phyloP scores from a whole-genome alignment of 495 filamentous ascomycete species.

The Neurospora cerealis region DNA sequence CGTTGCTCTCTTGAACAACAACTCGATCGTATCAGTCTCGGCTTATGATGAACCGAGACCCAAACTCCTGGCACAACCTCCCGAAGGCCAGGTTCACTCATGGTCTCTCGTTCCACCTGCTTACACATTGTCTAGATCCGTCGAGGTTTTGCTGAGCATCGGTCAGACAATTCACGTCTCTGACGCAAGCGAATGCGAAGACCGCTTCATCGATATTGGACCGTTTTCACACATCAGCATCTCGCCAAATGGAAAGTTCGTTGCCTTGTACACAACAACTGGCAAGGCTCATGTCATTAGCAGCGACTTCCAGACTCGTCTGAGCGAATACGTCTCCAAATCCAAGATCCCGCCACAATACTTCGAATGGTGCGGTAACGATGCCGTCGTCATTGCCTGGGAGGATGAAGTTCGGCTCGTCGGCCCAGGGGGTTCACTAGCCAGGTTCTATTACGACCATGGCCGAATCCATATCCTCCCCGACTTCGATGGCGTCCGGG shows the following conservation, averaged over 20 bases:
- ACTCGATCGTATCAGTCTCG: conserved; percentile 75
- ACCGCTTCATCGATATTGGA: conserved; percentile 79
- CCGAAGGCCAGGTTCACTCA: conserved; percentile 69
- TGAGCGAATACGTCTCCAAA: conserved; percentile 85
- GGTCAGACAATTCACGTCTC: conserved; percentile 75
- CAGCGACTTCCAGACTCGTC: conserved; percentile 82
- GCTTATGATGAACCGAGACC: conserved; percentile 87
- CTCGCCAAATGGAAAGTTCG: conserved; percentile 82
- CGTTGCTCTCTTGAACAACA: conserved; percentile 86
- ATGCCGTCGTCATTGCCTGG: conserved; percentile 90
- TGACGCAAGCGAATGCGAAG: conserved; percentile 81
- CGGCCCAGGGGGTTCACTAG: conserved; percentile 67
- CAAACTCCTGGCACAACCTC: conserved; percentile 66
- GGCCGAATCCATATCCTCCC: conserved; percentile 80
- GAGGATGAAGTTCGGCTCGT: conserved; percentile 97
- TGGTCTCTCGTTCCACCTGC: conserved; percentile 87
- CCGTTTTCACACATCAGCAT: conserved; percentile 85
- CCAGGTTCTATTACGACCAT: conserved; percentile 77
- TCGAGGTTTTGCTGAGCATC: conserved; percentile 86
- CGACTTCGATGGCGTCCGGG: conserved; percentile 80
- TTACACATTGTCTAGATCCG: conserved; percentile 85
- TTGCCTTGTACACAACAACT: conserved; percentile 74
- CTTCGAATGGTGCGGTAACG: conserved; percentile 92
- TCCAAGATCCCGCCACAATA: conserved; percentile 79
- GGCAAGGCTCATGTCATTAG: conserved; percentile 89